These are phyloP conservation scores for Zoysia matrella DNA, from an alignment of 202 grass and related monocot species.

Conservation along the genomic window DNA sequence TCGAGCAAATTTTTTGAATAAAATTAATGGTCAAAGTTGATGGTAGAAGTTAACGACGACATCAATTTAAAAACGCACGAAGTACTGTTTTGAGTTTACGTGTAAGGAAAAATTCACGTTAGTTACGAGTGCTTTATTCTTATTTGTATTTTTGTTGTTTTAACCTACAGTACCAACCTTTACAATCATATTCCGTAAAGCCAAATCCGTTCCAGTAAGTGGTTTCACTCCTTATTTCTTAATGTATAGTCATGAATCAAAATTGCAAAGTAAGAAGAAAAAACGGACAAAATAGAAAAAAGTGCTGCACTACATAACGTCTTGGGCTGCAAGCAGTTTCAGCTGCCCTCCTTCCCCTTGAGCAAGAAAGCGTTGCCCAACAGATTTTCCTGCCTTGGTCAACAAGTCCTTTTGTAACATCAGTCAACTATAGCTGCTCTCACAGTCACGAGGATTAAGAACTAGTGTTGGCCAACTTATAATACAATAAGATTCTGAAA, in stretches of 20 bases:
- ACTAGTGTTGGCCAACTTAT: neutral
- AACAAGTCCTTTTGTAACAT: conserved; percentile 35
- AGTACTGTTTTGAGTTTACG: no score
- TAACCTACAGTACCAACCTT: neutral
- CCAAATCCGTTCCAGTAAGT: neutral
- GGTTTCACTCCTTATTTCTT: no score
- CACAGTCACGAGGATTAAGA: neutral
- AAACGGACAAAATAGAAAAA: neutral
- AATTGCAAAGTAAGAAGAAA: neutral
- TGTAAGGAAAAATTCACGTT: no score
- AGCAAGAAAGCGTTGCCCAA: conserved; percentile 6
- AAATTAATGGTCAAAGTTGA: no score
- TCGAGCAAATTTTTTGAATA: no score
- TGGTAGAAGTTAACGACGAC: no score
- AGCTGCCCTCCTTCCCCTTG: neutral
- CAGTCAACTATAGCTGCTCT: conserved; percentile 19
- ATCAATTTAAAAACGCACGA: no score
- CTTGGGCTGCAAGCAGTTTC: conserved; percentile 41
- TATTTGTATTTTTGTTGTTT: neutral
- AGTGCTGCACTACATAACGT: neutral
- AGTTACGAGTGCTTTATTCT: neutral
- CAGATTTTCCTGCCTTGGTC: conserved; percentile 41
- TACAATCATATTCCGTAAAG: neutral
- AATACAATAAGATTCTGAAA: neutral
- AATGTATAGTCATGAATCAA: no score